phyloP scores from a whole-genome alignment of 306 rosid genomes.

The Luffa aegyptiaca region DNA sequence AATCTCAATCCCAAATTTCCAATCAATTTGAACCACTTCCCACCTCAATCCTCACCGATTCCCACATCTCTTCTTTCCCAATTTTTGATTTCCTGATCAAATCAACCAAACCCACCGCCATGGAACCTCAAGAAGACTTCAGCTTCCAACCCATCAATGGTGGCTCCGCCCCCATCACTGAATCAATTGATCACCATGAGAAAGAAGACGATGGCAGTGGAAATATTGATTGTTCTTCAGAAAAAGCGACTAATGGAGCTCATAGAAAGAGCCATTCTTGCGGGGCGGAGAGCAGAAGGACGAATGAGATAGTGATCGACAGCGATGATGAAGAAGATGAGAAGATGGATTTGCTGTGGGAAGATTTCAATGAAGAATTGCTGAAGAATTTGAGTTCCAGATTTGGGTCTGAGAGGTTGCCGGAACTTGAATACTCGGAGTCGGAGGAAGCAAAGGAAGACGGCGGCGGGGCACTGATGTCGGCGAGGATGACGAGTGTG shows the following conservation, averaged over 20 bases:
- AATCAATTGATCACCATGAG: not conserved
- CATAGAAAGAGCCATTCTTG: not conserved
- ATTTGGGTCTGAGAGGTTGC: conserved; percentile 4
- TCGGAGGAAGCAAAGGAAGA: not conserved
- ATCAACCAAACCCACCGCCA: not conserved
- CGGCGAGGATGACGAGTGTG: conserved; percentile 24
- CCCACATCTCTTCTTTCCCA: not conserved
- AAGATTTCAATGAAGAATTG: conserved; percentile 45
- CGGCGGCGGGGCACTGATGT: not conserved
- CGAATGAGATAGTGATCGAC: not conserved
- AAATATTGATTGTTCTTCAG: not conserved
- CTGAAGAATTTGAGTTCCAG: conserved; percentile 16
- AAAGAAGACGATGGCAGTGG: not conserved
- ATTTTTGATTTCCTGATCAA: not conserved
- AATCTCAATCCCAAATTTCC: not conserved
- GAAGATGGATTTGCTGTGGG: conserved; percentile 58
- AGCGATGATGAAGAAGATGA: conserved; percentile 20
- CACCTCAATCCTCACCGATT: not conserved
- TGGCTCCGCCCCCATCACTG: not conserved
- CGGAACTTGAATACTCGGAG: not conserved
- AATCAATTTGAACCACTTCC: not conserved
- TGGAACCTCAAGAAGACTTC: not conserved
- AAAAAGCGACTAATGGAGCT: not conserved
- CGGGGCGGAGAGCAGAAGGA: not conserved
- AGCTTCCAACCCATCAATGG: not conserved